These are phyloP conservation scores for Stachybotrys chartarum DNA, from an alignment of 2,329 filamentous ascomycete genomes.

Conservation along the genomic window DNA sequence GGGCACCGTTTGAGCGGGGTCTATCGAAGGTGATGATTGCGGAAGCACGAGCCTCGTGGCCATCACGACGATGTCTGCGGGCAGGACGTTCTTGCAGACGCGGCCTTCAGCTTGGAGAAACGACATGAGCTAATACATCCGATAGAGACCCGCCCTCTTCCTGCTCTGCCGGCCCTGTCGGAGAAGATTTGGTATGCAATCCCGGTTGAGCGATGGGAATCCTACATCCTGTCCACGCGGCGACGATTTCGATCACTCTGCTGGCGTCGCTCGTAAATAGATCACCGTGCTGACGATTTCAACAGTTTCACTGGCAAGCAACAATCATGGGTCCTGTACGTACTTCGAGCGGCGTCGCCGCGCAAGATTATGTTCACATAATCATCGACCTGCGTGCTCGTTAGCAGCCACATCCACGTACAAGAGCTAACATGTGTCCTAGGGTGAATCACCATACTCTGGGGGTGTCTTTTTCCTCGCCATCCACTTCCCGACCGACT, in stretches of 20 bases:
- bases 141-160: constrained; percentile 93
- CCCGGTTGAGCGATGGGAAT: not conserved
- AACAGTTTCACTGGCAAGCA: constrained; percentile 98
- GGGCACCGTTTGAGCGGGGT: constrained; percentile 29
- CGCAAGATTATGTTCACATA: not conserved
- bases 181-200: constrained; percentile 88
- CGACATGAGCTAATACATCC: constrained; percentile 1
- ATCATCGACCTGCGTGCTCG: not conserved
- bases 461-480: constrained; percentile 98
- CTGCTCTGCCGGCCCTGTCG: constrained; percentile 93
- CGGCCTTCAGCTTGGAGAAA: not conserved
- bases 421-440: constrained; percentile 16
- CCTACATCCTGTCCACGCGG: too few relatives aligned
- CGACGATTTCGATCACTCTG: too few relatives aligned
- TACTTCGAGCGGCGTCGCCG: constrained; percentile 9
- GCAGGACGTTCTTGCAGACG: not conserved
- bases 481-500: constrained; percentile 99
- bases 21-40: constrained; percentile 6
- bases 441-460: constrained; percentile 95
- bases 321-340: constrained; percentile 99
- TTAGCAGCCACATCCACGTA: not conserved
- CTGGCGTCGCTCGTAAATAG: not conserved
- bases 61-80: not conserved
- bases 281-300: constrained; percentile 14
- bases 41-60: constrained; percentile 1